Conservation (phyloP, 768 basidiomycete genomes). For the Dentipellis fragilis region DNA sequence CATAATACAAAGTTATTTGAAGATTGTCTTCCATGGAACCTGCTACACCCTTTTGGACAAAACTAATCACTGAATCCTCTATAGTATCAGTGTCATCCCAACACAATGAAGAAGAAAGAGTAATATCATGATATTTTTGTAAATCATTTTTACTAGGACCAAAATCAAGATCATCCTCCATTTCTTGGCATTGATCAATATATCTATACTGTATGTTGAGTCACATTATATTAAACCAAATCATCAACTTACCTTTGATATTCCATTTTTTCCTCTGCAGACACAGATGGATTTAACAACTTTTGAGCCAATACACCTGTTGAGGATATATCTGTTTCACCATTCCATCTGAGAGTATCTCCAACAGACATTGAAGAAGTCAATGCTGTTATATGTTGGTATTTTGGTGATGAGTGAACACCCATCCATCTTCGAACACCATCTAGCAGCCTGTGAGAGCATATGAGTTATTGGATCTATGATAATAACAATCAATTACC, state of each 20-base stretch:
- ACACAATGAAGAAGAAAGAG: background rate
- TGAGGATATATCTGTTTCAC: slow-evolving; percentile 6
- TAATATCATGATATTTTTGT: background rate
- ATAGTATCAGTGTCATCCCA: background rate
- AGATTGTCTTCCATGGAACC: background rate
- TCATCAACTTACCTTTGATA: slow-evolving; percentile 6
- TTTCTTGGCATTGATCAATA: slow-evolving; percentile 4
- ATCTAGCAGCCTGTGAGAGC: slow-evolving; percentile 53
- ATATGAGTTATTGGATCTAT: slow-evolving; percentile 1
- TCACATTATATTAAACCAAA: background rate
- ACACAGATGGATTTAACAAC: slow-evolving; percentile 8
- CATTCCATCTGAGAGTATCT: slow-evolving; percentile 1
- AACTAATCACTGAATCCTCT: background rate
- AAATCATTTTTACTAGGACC: background rate
- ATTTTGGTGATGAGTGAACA: slow-evolving; percentile 28
- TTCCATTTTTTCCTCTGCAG: slow-evolving; percentile 13
- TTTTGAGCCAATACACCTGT: slow-evolving; percentile 7
- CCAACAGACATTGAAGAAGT: background rate
- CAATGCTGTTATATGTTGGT: background rate
- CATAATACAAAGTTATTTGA: too few relatives aligned
- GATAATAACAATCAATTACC: slow-evolving; percentile 16
- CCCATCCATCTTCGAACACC: slow-evolving; percentile 75
- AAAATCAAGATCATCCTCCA: background rate
- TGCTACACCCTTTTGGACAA: background rate
- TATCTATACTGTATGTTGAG: background rate